Base-by-base conservation (phyloP, 2,329 filamentous ascomycete species). In the Pseudocercospora musae region DNA sequence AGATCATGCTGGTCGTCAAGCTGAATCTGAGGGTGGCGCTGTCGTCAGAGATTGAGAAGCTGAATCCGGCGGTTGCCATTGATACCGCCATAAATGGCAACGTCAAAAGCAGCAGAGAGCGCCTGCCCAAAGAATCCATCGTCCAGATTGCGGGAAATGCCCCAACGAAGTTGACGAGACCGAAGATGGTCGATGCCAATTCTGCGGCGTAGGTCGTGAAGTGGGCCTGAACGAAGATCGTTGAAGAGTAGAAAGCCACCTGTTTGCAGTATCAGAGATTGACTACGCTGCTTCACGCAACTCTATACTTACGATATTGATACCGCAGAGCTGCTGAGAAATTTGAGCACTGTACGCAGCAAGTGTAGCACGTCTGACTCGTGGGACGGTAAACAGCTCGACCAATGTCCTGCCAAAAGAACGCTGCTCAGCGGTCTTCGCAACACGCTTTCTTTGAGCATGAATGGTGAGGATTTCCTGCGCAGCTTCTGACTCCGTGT, bases 101-200 rank as follows among this genome's bases (percentile, higher is more conserved):
- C 13, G 49, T 62, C 29, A 59, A 25, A 4, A 60, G 52, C 15
- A 64, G 42, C 18, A 66, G 33, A 10, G 76, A 78, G 20, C 79
- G 72, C 1, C 79, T 74, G 4, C 78, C 78, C 33, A 78, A 76
- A 4, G 77, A 76, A 58, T 77, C 79, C 59, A 81, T 81, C 3
- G 78, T 76, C 66, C 76, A 80, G 27, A 80, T 70, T 5, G 78
- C 77, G 0, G 79, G 79, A 29, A 71, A 75, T 7, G 79, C 78
- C 54, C 78, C 79, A 33, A 80, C 61, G 57, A 78, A 79, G 57
- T 81, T 79, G 6, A 78, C 75, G 1, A 77, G 69, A 31, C 79
- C 79, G 49, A 78, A 80, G 18, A 79, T 78, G 46, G 79, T 72
- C 18, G 77, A 79, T 3, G 74, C 75, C 23, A 68, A 69, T 2